Base-by-base conservation (phyloP, 2,329 filamentous ascomycete species). In the Trichoderma guizhouense region DNA sequence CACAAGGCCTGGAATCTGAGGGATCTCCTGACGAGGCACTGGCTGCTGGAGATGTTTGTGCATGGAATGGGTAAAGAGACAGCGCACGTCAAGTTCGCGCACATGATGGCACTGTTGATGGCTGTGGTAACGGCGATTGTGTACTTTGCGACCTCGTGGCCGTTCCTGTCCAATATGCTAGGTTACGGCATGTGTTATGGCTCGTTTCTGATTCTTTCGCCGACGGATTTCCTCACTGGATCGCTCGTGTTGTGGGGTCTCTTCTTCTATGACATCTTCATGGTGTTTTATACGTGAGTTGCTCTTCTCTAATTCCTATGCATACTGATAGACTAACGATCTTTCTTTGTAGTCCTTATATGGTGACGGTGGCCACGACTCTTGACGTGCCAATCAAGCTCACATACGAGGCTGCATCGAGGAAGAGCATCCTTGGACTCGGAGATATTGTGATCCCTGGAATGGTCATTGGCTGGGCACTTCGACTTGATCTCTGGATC, bases 381-480 rank as follows among this genome's bases (percentile, higher is more conserved):
- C 85, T 99, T 30, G 95, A 99, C 75, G 93, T 95, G 0, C 96
- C 95, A 0, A 96, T 98, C 80, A 98, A 98, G 80, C 88, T 99
- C 8, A 87, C 96, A 6, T 97, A 97, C 74, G 81, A 85, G 26
- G 83, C 85, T 2, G 91, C 92, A 2, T 87, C 88, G n/a, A 90
- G 91, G 28, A 83, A 85, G 32, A 89, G 93, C 68, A 97, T 98
- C 88, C 90, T 99, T 8, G 95, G 95, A 0, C 86, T 98, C 0
- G 95, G 95, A n/a, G 95, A 99, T 78, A 93, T 99, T 72, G 93
- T 97, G 1, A 86, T 99, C 4, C 95, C 95, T 0, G 96, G 95
- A 9, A 94, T 98, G 78, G 91, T 98, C 82, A 92, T 98, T 74
- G 93, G 89, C 1, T 87, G 98, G 55, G 93, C 95, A 2, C 85